These are phyloP conservation scores for Populus ilicifolia DNA, from an alignment of 345 rosid species.

Conservation along the genomic window DNA sequence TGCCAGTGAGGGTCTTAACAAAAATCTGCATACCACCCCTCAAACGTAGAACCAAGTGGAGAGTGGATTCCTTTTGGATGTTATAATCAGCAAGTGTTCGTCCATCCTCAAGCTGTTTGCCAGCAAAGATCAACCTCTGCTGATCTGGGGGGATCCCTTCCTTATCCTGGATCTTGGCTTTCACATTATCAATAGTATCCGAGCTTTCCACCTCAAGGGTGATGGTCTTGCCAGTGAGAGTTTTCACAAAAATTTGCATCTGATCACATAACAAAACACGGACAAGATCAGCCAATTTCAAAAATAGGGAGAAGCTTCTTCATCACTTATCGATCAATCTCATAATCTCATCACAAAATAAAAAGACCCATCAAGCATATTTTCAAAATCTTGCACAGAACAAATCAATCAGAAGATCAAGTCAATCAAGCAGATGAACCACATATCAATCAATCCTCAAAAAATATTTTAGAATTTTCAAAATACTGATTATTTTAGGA, in stretches of 20 bases:
- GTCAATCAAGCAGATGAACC: too few species aligned
- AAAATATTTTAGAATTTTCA: too few species aligned
- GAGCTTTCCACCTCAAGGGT: neutral
- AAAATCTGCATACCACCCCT: neutral
- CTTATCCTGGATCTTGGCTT: neutral
- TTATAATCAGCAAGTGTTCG: neutral
- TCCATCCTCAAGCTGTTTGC: neutral
- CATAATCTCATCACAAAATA: too few species aligned
- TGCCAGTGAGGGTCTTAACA: neutral
- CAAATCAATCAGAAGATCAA: too few species aligned
- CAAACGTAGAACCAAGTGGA: neutral
- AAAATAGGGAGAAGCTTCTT: neutral
- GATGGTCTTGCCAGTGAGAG: neutral
- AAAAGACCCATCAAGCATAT: too few species aligned
- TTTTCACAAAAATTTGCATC: slow-evolving; percentile 10
- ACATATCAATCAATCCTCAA: too few species aligned
- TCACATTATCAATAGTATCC: neutral
- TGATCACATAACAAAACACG: neutral
- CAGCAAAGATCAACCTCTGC: neutral
- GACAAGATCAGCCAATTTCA: neutral
- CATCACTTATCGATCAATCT: too few species aligned
- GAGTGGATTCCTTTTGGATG: neutral
- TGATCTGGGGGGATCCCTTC: neutral
- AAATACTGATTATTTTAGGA: too few species aligned
- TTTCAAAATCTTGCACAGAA: too few species aligned